Conservation (phyloP, 306 rosid genomes). For the Citrullus colocynthis region DNA sequence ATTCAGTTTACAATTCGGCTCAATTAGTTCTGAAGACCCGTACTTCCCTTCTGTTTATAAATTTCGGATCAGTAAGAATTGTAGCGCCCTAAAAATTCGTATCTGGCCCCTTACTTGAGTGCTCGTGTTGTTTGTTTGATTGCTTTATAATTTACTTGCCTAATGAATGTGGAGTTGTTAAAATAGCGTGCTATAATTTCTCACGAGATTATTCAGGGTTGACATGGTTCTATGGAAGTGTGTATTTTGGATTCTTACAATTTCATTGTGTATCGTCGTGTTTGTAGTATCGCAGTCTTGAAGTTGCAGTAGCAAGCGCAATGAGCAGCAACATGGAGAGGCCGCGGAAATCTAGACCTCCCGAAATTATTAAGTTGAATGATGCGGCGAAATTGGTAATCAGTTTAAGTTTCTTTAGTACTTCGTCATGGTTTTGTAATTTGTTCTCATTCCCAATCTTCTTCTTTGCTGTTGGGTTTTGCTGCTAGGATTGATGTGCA, state of each 20-base stretch:
- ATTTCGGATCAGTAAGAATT: neutral
- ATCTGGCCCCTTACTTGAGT: neutral
- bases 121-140: neutral
- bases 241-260: neutral
- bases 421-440: neutral
- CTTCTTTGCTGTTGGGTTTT: neutral
- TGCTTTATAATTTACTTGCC: neutral
- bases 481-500: neutral
- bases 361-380: slow-evolving; percentile 54
- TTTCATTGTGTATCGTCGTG: neutral
- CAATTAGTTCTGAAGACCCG: neutral
- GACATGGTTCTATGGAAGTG: neutral
- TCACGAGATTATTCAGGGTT: neutral
- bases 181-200: neutral
- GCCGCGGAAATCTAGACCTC: slow-evolving; percentile 24
- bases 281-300: neutral
- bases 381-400: slow-evolving; percentile 68
- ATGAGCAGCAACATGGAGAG: slow-evolving; percentile 31
- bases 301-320: neutral
- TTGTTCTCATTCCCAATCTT: neutral
- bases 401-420: neutral
- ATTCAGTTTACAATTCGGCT: neutral
- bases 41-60: neutral
- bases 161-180: neutral
- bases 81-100: neutral